Evolutionary conservation across 2,329 filamentous ascomycete genomes (phyloP).

Genomic region (Calonectria fujianensis): DNA sequence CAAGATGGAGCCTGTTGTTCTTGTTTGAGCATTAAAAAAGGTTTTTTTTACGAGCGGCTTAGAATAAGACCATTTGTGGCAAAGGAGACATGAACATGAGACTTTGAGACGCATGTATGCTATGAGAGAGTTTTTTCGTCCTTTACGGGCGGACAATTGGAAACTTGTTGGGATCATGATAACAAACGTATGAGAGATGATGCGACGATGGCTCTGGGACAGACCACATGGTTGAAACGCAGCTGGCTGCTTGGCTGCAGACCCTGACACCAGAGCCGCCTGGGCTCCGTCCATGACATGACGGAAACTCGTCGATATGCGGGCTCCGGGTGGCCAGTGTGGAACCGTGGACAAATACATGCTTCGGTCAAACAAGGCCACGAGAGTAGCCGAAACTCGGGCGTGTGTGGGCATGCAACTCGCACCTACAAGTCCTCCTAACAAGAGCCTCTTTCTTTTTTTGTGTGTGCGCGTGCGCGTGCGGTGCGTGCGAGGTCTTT

Average conservation of each 20-base stretch:
- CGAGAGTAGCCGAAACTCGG: constrained; percentile 36
- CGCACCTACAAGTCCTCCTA: constrained; percentile 25
- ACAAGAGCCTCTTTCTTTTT: not conserved
- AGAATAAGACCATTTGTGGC: not conserved
- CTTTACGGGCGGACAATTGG: constrained; percentile 12
- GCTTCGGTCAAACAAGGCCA: constrained; percentile 19
- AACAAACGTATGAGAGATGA: constrained; percentile 41
- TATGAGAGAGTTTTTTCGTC: constrained; percentile 5
- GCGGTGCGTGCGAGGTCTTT: not conserved
- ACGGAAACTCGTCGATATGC: constrained; percentile 32
- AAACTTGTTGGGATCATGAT: constrained; percentile 34
- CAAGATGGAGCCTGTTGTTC: not conserved
- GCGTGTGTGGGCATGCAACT: not conserved
- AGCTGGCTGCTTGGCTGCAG: constrained; percentile 24
- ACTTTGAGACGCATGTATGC: constrained; percentile 23
- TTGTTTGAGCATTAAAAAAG: constrained; percentile 1
- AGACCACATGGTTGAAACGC: constrained; percentile 32
- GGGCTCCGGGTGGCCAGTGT: constrained; percentile 22
- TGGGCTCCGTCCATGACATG: constrained; percentile 34
- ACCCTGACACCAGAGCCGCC: constrained; percentile 29
- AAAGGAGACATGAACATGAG: constrained; percentile 8
- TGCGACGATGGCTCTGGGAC: constrained; percentile 29
- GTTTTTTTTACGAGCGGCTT: constrained; percentile 2
- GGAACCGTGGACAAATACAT: constrained; percentile 34
- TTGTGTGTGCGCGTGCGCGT: not conserved